Conservation (phyloP, 2,329 filamentous ascomycete species). For the Domatiomyces globalis region DNA sequence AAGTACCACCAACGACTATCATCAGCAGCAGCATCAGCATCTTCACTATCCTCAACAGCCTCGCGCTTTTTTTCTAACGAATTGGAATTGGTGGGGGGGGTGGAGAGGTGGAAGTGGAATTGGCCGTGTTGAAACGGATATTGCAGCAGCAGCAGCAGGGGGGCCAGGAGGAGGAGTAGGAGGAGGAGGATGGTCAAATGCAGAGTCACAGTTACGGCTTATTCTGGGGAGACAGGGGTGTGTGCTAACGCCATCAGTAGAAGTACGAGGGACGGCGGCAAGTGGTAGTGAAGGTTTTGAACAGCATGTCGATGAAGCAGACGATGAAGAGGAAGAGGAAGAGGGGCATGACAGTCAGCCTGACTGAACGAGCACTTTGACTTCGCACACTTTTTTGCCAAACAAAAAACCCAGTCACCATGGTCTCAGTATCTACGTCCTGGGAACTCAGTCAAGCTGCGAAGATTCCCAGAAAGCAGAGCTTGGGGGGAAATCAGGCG, state of each 20-base stretch:
- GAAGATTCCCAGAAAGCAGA: no score
- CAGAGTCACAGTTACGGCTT: background rate
- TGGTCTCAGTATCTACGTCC: no score
- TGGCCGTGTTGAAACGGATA: background rate
- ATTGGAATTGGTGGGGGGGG: background rate
- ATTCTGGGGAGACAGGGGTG: background rate
- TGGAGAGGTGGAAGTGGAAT: no score
- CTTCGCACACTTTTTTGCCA: no score
- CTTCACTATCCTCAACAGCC: background rate
- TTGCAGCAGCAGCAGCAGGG: background rate
- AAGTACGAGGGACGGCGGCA: background rate
- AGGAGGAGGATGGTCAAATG: background rate
- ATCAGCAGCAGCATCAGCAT: background rate
- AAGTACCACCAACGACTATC: background rate
- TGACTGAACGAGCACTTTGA: background rate
- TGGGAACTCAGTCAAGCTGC: no score
- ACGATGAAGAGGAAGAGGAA: background rate
- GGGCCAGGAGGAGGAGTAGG: background rate
- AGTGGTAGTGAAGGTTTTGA: background rate
- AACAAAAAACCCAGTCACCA: no score
- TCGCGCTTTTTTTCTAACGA: background rate
- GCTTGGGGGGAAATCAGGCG: no score
- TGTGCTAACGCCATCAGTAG: background rate
- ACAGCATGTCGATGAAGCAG: background rate
- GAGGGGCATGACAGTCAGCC: background rate